These are phyloP conservation scores for Cyclotella distinguenda DNA, from an alignment of 108 stramenopile genomes.

Conservation along the genomic window DNA sequence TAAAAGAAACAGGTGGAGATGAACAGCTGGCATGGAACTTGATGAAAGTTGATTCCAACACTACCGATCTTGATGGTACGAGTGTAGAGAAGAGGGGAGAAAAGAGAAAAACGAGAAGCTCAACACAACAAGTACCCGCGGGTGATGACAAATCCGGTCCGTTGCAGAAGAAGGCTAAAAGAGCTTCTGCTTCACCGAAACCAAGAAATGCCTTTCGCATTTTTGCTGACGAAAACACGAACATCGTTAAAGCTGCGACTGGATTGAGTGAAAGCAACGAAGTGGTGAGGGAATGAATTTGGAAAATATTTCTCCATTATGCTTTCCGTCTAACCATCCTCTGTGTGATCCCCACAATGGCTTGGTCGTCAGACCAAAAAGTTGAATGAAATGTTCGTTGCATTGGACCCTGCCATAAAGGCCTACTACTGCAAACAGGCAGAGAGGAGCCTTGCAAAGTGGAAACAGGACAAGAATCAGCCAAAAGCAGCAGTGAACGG, in stretches of 20 bases:
- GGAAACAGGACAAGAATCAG: background rate
- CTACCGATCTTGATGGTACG: too few species aligned
- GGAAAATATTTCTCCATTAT: background rate
- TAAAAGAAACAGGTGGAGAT: background rate
- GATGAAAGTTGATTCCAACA: background rate
- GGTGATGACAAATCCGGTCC: background rate
- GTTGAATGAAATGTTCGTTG: background rate
- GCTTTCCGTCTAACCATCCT: background rate
- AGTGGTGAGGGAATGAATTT: background rate
- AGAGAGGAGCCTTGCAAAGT: background rate
- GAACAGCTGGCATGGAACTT: background rate
- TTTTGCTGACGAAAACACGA: background rate
- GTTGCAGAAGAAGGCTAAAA: background rate
- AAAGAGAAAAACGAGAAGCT: background rate
- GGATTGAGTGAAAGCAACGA: background rate
- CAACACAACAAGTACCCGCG: background rate
- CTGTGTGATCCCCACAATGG: background rate
- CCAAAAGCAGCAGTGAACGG: background rate
- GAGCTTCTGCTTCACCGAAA: background rate
- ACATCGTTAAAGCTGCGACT: background rate
- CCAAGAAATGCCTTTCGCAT: background rate
- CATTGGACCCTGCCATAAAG: background rate
- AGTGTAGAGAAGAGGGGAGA: too few species aligned
- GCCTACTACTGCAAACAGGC: background rate
- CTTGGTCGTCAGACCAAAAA: background rate